Conservation (phyloP, 169 alveolate species). For the Plasmodium cynomolgi region DNA sequence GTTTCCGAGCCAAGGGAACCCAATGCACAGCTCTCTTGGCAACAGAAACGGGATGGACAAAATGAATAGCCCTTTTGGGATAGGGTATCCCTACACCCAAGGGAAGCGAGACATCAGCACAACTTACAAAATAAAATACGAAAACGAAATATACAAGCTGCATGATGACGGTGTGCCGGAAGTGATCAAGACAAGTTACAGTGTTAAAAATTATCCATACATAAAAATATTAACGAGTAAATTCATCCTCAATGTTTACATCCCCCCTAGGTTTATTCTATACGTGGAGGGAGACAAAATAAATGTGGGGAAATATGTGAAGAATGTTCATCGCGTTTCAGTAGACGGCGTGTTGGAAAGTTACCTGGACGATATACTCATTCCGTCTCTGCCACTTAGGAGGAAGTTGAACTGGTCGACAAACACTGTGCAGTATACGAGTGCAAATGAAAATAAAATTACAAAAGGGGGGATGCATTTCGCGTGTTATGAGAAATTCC, state of each 20-base stretch:
- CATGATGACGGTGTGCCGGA: conserved; percentile 84
- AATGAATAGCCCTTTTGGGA: neutral
- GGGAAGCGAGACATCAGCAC: neutral
- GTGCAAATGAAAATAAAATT: conserved; percentile 17
- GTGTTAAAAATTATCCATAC: conserved; percentile 79
- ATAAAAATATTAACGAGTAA: conserved; percentile 81
- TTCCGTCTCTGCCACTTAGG: conserved; percentile 79
- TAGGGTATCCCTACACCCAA: neutral
- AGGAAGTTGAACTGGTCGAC: conserved; percentile 38
- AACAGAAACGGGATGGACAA: neutral
- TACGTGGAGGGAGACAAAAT: conserved; percentile 87
- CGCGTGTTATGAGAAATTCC: conserved; percentile 64
- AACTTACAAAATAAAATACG: conserved; percentile 27
- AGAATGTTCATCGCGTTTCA: conserved; percentile 77
- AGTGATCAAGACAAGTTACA: conserved; percentile 78
- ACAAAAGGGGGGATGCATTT: conserved; percentile 44
- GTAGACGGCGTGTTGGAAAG: conserved; percentile 82
- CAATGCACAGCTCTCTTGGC: neutral
- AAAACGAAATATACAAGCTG: conserved; percentile 31
- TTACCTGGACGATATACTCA: conserved; percentile 79
- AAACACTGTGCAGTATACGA: neutral
- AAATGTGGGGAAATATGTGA: conserved; percentile 61
- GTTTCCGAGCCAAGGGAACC: neutral
- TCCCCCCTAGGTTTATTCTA: conserved; percentile 87
- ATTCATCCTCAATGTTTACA: conserved; percentile 83